Evolutionary conservation across 169 alveolate genomes (phyloP), one percentile per base, ranked within the genome.

Genomic region (Plasmodium berghei): DNA sequence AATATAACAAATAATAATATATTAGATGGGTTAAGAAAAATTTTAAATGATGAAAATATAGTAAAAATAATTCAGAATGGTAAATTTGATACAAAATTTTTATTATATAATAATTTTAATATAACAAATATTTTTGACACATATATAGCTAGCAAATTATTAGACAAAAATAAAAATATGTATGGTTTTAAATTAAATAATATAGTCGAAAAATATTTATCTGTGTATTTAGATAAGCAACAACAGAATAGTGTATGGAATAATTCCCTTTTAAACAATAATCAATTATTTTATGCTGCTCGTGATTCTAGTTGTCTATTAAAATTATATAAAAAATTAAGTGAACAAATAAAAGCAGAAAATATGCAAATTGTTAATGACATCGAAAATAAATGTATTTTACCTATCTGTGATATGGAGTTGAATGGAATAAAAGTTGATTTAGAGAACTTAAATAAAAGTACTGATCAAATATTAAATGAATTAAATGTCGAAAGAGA

Each of bases 241-340:
- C 97, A 94, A 91, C 97, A 95, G 58, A 85, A 72, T 71, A 93
- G 97, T 46, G 95, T 95, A 83, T 95, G 97, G 97, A 80, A 90
- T 24, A 61, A 70, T 54, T 86, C 87, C 22, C 89, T 72, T 28
- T 89, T 95, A 45, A 87, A 89, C 16, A 94, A 94, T 66, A 96
- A 92, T 46, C 97, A 95, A 61, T 77, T 95, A 52, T 92, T 95
- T 59, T 95, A 95, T 52, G 96, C 97, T 5, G 95, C 96, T 6
- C 72, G 97, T 45, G 97, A 95, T 52, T 90, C 97, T 6, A 94
- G 95, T 9, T 95, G 95, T 20, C 75, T 95, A 72, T 88, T 95
- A 26, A 96, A 96, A 18, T 92, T 95, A 18, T 93, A 94, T 56
- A 87, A 91, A 59, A 89, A 92, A n/a, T 87, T 95, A 72, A 88